Evolutionary conservation across 148 eudicot genomes (phyloP), one percentile per base, ranked within the genome.

Genomic region (Rheum nobile): DNA sequence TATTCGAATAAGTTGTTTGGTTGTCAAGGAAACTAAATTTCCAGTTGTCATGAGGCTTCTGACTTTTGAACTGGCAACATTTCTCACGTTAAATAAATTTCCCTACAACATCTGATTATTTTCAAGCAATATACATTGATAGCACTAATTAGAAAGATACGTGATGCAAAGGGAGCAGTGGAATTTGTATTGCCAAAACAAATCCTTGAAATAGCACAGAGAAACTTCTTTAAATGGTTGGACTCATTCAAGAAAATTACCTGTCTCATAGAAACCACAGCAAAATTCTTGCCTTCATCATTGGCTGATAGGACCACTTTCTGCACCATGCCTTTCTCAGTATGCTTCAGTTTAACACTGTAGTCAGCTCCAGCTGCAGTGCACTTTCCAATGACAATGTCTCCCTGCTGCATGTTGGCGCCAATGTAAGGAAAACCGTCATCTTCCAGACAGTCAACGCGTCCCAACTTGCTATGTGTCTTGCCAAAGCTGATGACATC

Each of bases 291-390:
- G 3, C 98, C 98, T 41, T 95, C 98, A 44, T 95, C 98, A 80
- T 95, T 95, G 9, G 98, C 93, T 11, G 98, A 87, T 54, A 95
- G 75, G 47, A 95, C 82, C 0, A 95, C 97, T 75, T 91, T 95
- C 71, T 95, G 98, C 72, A 95, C 98, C 96, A 88, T 95, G 47
- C 98, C 98, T 79, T 88, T 86, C 80, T 95, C 97, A 9, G 99
- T 95, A 78, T 91, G 92, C 79, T 91, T 95, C 75, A 95, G 79
- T 77, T 95, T 95, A 46, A 91, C 79, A 74, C 99, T 95, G 42
- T 95, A 94, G 73, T 95, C 99, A 71, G 80, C 76, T 39, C 96
- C 99, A 2, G 97, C 88, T 65, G 91, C 91, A 0, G 96, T 81
- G 79, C 84, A 85, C 78, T 86, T 87, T 1, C 97, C 97, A 13